Conservation (phyloP, 345 rosid species). For the Geranium brycei region DNA sequence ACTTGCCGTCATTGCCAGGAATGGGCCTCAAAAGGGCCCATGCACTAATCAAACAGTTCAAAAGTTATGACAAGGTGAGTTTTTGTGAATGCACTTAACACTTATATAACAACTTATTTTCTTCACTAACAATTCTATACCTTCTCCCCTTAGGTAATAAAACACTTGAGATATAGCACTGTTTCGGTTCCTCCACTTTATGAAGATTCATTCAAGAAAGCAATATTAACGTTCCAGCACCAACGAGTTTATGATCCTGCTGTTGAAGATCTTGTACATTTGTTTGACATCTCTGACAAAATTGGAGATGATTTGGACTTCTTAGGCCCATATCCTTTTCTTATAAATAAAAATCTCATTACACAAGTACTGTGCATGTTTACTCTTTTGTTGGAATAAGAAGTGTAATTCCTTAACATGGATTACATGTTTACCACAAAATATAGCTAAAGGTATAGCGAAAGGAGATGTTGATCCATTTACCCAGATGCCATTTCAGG, state of each 20-base stretch:
- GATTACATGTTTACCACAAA: conserved; percentile 48
- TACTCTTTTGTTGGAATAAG: conserved; percentile 5
- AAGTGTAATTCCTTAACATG: conserved; percentile 33
- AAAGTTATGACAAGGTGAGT: conserved; percentile 62
- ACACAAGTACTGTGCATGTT: not conserved
- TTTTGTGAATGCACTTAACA: conserved; percentile 1
- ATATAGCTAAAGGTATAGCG: conserved; percentile 78
- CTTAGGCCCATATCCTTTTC: conserved; percentile 93
- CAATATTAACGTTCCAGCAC: conserved; percentile 75
- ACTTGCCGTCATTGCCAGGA: conserved; percentile 81
- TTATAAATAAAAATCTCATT: conserved; percentile 7
- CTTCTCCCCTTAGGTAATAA: conserved; percentile 50
- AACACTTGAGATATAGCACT: conserved; percentile 72
- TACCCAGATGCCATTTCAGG: conserved; percentile 70
- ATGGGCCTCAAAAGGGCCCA: conserved; percentile 94
- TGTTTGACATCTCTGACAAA: conserved; percentile 33
- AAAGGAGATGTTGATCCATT: conserved; percentile 84
- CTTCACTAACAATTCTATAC: conserved; percentile 7
- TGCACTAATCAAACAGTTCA: conserved; percentile 67
- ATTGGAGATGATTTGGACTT: conserved; percentile 49
- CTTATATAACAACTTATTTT: conserved; percentile 8
- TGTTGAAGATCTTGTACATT: conserved; percentile 41
- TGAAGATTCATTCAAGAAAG: conserved; percentile 79
- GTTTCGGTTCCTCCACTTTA: conserved; percentile 67
- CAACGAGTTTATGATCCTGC: conserved; percentile 80